These are phyloP conservation scores for Leucosporidium scottii DNA, from an alignment of 768 basidiomycete species.

Conservation along the genomic window DNA sequence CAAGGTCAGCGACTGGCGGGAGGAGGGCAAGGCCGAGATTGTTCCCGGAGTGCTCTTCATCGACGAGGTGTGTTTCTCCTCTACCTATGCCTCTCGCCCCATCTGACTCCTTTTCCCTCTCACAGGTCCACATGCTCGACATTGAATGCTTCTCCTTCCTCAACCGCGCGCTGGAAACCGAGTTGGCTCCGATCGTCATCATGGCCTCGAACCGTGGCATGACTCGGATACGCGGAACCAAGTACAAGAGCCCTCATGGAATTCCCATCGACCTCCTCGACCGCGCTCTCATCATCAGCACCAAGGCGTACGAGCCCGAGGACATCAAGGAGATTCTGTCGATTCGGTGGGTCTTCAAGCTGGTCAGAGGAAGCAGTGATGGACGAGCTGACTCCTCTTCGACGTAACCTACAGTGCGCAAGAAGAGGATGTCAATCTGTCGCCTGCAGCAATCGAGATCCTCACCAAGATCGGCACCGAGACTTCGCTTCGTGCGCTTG, in stretches of 20 bases:
- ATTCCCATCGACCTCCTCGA: conserved; percentile 91
- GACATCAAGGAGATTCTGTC: conserved; percentile 88
- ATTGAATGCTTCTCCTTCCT: conserved; percentile 52
- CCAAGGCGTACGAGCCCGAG: conserved; percentile 69
- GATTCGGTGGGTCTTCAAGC: conserved; percentile 60
- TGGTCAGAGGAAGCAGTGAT: too few relatives aligned
- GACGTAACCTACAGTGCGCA: conserved; percentile 54
- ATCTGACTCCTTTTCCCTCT: neutral
- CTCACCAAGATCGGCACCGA: conserved; percentile 80
- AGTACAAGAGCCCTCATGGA: conserved; percentile 88
- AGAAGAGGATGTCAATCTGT: conserved; percentile 88
- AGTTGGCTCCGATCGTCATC: conserved; percentile 87
- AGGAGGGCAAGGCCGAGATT: conserved; percentile 97
- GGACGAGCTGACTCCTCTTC: neutral
- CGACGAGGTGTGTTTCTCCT: conserved; percentile 54
- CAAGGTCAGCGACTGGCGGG: conserved; percentile 94
- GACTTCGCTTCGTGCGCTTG: conserved; percentile 59
- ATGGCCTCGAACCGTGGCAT: conserved; percentile 98
- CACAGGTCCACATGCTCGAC: conserved; percentile 77
- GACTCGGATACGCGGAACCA: conserved; percentile 89
- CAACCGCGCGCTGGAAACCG: conserved; percentile 90
- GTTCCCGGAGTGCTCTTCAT: conserved; percentile 94
- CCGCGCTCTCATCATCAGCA: conserved; percentile 91
- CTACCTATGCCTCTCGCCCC: neutral
- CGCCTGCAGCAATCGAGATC: conserved; percentile 63